Evolutionary conservation across 129 eudicot genomes (phyloP).

Genomic region (Silybum marianum): DNA sequence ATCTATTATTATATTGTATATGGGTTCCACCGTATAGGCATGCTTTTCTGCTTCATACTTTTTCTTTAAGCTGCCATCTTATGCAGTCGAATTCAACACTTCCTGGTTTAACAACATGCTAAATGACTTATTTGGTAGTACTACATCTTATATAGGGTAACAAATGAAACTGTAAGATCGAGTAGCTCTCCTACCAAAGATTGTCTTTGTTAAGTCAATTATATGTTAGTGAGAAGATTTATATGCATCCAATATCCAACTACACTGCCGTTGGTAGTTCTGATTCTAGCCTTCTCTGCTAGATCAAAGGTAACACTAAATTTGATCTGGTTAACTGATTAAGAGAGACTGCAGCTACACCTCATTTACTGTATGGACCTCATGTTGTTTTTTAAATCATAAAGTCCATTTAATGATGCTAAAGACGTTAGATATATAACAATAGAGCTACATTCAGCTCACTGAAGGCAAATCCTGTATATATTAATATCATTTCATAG

Average conservation of each 20-base stretch:
- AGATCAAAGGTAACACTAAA: neutral
- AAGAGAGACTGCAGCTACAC: neutral
- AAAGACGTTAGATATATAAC: slow-evolving; percentile 2
- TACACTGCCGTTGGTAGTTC: neutral
- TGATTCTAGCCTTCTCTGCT: neutral
- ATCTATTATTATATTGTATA: neutral
- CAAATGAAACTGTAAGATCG: neutral
- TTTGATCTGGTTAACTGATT: neutral
- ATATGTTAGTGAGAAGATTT: neutral
- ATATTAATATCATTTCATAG: neutral
- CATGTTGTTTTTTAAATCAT: neutral
- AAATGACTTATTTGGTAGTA: neutral
- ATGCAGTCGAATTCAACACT: neutral
- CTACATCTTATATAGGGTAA: neutral
- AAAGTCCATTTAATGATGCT: neutral
- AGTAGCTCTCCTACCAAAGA: neutral
- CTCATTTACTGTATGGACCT: neutral
- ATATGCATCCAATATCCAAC: neutral
- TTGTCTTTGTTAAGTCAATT: neutral
- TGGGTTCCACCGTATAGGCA: neutral
- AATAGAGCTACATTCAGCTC: slow-evolving; percentile 4
- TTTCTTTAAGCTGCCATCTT: neutral
- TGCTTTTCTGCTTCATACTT: slow-evolving; percentile 8
- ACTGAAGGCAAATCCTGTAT: neutral
- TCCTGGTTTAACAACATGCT: neutral